Evolutionary conservation across 169 alveolate genomes (phyloP).

Genomic region (Eimeria sp.): DNA sequence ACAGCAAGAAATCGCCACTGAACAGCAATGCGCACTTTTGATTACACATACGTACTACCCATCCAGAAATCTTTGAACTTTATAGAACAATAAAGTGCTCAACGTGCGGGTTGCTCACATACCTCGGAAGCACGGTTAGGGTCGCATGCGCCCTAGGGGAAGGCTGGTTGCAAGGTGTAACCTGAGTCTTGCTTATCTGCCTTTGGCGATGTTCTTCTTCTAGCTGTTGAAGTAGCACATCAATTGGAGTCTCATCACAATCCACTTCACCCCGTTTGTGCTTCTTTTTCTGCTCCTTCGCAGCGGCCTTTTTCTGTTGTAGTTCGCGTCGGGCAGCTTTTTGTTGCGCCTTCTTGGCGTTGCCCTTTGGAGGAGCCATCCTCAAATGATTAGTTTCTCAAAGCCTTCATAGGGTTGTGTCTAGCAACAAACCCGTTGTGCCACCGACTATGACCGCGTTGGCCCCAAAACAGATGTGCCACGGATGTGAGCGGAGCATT

Average conservation of each 20-base stretch:
- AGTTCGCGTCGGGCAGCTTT: conserved; percentile 74
- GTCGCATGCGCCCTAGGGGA: conserved; percentile 90
- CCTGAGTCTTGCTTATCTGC: conserved; percentile 76
- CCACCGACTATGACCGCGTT: neutral
- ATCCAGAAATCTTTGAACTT: neutral
- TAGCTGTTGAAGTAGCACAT: conserved; percentile 37
- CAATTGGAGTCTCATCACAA: neutral
- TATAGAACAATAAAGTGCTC: neutral
- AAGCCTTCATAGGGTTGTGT: neutral
- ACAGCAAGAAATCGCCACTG: conserved; percentile 90
- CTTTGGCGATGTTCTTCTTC: conserved; percentile 48
- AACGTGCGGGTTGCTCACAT: neutral
- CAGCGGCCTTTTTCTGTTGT: conserved; percentile 74
- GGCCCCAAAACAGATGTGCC: neutral
- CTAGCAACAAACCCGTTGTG: neutral
- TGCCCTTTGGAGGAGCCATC: conserved; percentile 68
- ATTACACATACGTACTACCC: too few species aligned
- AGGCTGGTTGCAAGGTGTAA: conserved; percentile 85
- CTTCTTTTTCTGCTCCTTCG: conserved; percentile 59
- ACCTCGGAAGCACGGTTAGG: conserved; percentile 87
- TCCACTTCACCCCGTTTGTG: conserved; percentile 34
- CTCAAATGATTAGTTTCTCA: neutral
- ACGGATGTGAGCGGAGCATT: neutral
- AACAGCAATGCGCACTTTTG: neutral
- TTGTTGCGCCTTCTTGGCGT: conserved; percentile 67